Evolutionary conservation across 257 asterid species (phyloP).

Genomic region (Solanum virginianum): DNA sequence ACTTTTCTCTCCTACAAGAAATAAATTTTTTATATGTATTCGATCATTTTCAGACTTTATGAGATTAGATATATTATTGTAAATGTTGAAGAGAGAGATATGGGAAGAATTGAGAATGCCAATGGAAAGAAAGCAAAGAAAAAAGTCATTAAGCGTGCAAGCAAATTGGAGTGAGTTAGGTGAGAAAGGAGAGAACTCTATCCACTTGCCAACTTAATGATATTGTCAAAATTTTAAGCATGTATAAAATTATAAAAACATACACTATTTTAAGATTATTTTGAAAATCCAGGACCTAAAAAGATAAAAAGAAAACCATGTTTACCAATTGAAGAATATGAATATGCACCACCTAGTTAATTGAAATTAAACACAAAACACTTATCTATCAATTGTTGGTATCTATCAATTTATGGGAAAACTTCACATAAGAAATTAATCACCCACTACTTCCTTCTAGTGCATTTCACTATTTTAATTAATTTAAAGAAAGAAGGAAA

Average conservation of each 20-base stretch:
- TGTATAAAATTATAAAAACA: not conserved
- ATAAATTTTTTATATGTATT: too few species aligned
- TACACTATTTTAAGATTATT: not conserved
- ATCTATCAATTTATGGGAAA: not conserved
- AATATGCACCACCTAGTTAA: not conserved
- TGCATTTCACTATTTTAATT: not conserved
- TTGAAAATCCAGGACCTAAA: not conserved
- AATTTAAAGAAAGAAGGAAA: not conserved
- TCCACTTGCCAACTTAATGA: not conserved
- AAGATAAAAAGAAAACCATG: not conserved
- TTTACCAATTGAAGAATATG: not conserved
- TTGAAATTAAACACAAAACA: not conserved
- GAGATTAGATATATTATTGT: not conserved
- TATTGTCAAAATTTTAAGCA: not conserved
- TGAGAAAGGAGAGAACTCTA: not conserved
- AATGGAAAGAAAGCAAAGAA: not conserved
- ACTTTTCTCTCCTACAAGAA: too few species aligned
- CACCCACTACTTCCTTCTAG: not conserved
- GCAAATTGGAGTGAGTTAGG: constrained; percentile 8
- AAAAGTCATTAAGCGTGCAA: not conserved
- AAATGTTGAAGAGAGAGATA: not conserved
- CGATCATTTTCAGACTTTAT: not conserved
- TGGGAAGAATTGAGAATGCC: not conserved
- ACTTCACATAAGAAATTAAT: not conserved
- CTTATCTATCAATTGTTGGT: not conserved